Evolutionary conservation across 2,329 filamentous ascomycete species (phyloP).

Genomic region (Leptographium galeiforme): DNA sequence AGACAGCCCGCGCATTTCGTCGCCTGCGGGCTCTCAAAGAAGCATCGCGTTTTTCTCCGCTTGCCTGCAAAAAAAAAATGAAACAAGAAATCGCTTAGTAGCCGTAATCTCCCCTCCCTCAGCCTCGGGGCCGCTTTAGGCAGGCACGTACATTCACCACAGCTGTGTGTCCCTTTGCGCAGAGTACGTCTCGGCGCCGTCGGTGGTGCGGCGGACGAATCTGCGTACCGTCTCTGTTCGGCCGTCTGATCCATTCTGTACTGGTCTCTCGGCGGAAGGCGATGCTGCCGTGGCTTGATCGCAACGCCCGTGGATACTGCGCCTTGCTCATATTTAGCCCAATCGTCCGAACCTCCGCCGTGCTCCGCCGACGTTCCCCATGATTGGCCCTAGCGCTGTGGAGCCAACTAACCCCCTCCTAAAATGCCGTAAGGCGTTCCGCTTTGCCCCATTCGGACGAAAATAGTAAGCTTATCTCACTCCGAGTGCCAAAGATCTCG

Average conservation of each 20-base stretch:
- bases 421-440: background rate
- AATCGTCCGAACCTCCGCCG: background rate
- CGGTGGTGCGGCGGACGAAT: background rate
- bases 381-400: background rate
- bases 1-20: slow-evolving; percentile 30
- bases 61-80: slow-evolving; percentile 27
- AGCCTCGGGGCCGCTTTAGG: too few species aligned
- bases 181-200: background rate
- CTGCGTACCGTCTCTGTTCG: background rate
- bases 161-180: slow-evolving; percentile 7
- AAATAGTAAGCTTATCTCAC: background rate
- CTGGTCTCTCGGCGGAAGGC: too few species aligned
- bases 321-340: background rate
- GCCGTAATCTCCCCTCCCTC: too few species aligned
- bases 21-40: slow-evolving; percentile 21
- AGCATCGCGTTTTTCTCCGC: slow-evolving; percentile 37
- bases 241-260: background rate
- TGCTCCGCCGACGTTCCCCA: background rate
- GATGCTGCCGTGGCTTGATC: background rate
- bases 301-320: background rate
- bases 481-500: too few species aligned
- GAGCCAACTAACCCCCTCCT: background rate
- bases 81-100: too few species aligned
- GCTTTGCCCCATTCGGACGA: too few species aligned
- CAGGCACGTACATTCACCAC: slow-evolving; percentile 4